These are phyloP conservation scores for Meredithiella fracta DNA, from an alignment of 2,329 filamentous ascomycete species.

Conservation along the genomic window DNA sequence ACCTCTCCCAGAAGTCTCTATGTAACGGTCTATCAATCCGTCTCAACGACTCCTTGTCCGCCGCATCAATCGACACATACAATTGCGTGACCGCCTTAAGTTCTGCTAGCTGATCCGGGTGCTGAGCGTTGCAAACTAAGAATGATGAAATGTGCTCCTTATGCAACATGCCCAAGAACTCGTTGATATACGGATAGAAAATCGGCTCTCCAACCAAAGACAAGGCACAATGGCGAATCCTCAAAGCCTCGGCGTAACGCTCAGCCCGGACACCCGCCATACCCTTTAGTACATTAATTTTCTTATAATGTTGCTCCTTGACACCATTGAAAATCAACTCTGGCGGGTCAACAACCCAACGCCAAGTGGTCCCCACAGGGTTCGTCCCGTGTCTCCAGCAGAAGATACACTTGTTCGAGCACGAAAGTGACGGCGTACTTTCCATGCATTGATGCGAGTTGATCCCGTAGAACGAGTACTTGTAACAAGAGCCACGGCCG, in stretches of 20 bases:
- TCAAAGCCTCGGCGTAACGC: constrained; percentile 81
- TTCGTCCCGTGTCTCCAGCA: constrained; percentile 98
- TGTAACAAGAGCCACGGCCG: constrained; percentile 90
- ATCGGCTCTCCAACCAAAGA: constrained; percentile 94
- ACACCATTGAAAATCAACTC: constrained; percentile 81
- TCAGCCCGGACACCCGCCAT: constrained; percentile 86
- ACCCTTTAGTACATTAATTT: constrained; percentile 93
- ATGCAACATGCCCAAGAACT: constrained; percentile 72
- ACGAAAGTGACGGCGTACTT: constrained; percentile 84
- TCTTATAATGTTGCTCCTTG: constrained; percentile 83
- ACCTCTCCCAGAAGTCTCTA: constrained; percentile 94
- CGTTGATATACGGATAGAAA: constrained; percentile 95
- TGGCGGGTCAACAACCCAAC: constrained; percentile 85
- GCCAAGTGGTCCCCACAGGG: constrained; percentile 89
- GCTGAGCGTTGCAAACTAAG: constrained; percentile 91
- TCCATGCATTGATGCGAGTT: constrained; percentile 97
- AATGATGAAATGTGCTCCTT: constrained; percentile 79
- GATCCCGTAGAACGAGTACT: constrained; percentile 95
- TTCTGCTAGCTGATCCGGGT: constrained; percentile 73
- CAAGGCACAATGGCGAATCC: constrained; percentile 82
- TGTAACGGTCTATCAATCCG: constrained; percentile 86
- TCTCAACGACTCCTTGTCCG: constrained; percentile 71
- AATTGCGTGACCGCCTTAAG: constrained; percentile 81
- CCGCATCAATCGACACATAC: constrained; percentile 91
- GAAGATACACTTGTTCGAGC: constrained; percentile 97